These are phyloP conservation scores for Rhododendron vialii DNA, from an alignment of 148 eudicot species.

Conservation along the genomic window DNA sequence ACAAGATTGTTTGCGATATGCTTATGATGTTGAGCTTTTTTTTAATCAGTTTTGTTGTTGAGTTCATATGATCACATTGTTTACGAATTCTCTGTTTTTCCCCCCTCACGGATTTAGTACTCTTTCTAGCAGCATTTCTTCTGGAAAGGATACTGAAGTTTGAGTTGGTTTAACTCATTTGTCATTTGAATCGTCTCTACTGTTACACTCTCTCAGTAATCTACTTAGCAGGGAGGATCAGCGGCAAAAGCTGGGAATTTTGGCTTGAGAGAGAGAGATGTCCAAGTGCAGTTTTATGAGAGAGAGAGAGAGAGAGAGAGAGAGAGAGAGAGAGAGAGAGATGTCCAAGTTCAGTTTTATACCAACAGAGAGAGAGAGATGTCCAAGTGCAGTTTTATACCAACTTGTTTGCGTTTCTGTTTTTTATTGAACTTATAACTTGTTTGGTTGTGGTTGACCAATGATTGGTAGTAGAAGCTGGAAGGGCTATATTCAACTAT, in stretches of 20 bases:
- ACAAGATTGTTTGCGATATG: neutral
- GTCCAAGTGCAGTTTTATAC: neutral
- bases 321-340: neutral
- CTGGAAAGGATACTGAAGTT: neutral
- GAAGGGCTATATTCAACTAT: neutral
- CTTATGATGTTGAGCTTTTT: neutral
- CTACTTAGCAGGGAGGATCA: neutral
- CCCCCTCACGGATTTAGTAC: neutral
- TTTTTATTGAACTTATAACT: neutral
- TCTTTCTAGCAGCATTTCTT: neutral
- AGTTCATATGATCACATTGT: neutral
- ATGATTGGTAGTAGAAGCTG: neutral
- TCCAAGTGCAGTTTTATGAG: neutral
- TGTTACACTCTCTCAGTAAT: neutral
- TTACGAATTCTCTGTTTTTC: neutral
- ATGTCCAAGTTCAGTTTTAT: neutral
- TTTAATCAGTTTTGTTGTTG: neutral
- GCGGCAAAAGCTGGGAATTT: neutral
- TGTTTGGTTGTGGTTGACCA: neutral
- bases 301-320: neutral
- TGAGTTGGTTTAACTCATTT: neutral
- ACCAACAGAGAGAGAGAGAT: neutral
- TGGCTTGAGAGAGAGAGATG: neutral
- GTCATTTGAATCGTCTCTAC: neutral
- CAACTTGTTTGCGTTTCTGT: neutral